Evolutionary conservation across 75 land plant genomes (phyloP).

Genomic region (Ceratopteris richardii): DNA sequence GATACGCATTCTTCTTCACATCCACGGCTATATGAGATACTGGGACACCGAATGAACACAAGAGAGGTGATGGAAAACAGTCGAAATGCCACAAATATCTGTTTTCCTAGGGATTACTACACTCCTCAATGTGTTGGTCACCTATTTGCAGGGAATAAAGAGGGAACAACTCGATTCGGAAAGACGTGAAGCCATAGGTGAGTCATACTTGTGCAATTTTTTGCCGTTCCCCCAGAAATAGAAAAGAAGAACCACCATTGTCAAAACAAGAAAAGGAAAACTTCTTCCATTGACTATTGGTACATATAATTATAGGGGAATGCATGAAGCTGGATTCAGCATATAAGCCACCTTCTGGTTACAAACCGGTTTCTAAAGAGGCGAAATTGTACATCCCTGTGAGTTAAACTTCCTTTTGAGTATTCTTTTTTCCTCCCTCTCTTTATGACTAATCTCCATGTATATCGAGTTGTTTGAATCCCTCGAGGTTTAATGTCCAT

Average conservation of each 20-base stretch:
- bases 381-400: slow-evolving; percentile 75
- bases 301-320: slow-evolving; percentile 49
- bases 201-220: not conserved
- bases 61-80: slow-evolving; percentile 33
- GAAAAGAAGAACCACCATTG: too few relatives aligned
- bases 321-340: slow-evolving; percentile 63
- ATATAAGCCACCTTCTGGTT: slow-evolving; percentile 79
- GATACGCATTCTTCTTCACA: slow-evolving; percentile 29
- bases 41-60: slow-evolving; percentile 31
- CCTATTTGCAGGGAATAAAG: slow-evolving; percentile 31
- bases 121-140: too few relatives aligned
- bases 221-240: too few relatives aligned
- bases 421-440: too few relatives aligned
- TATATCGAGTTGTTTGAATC: too few relatives aligned
- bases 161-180: slow-evolving; percentile 61
- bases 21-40: slow-evolving; percentile 25
- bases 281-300: too few relatives aligned
- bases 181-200: slow-evolving; percentile 78
- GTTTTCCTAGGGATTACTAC: too few relatives aligned
- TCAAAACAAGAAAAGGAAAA: too few relatives aligned
- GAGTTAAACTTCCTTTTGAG: too few relatives aligned
- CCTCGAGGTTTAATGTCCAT: too few relatives aligned
- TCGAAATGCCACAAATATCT: too few relatives aligned
- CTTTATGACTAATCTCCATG: too few relatives aligned
- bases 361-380: slow-evolving; percentile 68